Evolutionary conservation across 2,329 filamentous ascomycete genomes (phyloP).

Genomic region (Plectosphaerella plurivora): DNA sequence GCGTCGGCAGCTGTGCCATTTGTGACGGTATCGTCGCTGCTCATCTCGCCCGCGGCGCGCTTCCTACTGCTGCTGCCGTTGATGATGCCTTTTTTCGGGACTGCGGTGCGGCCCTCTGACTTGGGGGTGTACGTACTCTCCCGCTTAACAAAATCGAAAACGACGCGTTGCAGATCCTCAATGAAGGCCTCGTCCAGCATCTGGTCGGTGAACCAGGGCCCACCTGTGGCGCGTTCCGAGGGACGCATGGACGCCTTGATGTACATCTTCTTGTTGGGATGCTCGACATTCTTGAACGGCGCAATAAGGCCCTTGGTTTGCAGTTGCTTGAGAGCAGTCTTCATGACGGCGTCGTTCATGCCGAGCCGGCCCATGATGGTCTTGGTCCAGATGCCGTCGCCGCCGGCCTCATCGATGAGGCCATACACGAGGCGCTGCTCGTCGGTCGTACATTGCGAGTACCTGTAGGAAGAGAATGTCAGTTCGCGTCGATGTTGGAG

Average conservation of each 20-base stretch:
- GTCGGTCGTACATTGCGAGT: slow-evolving; percentile 57
- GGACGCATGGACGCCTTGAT: slow-evolving; percentile 83
- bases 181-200: slow-evolving; percentile 88
- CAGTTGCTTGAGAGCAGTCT: slow-evolving; percentile 77
- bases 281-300: slow-evolving; percentile 86
- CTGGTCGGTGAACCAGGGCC: slow-evolving; percentile 90
- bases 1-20: slow-evolving; percentile 15
- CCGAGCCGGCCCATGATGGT: slow-evolving; percentile 73
- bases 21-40: slow-evolving; percentile 21
- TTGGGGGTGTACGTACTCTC: slow-evolving; percentile 63
- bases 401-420: slow-evolving; percentile 79
- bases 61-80: slow-evolving; percentile 49
- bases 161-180: slow-evolving; percentile 65
- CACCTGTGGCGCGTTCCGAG: slow-evolving; percentile 85
- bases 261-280: slow-evolving; percentile 90
- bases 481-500: neutral
- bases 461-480: slow-evolving; percentile 32
- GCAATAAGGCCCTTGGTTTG: slow-evolving; percentile 79
- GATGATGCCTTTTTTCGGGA: slow-evolving; percentile 53
- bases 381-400: slow-evolving; percentile 87
- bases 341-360: slow-evolving; percentile 79
- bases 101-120: slow-evolving; percentile 29
- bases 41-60: slow-evolving; percentile 43
- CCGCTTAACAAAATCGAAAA: slow-evolving; percentile 69
- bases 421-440: slow-evolving; percentile 83